These are phyloP conservation scores for Vaccinium corymbosum DNA, from an alignment of 148 eudicot genomes.

Conservation along the genomic window DNA sequence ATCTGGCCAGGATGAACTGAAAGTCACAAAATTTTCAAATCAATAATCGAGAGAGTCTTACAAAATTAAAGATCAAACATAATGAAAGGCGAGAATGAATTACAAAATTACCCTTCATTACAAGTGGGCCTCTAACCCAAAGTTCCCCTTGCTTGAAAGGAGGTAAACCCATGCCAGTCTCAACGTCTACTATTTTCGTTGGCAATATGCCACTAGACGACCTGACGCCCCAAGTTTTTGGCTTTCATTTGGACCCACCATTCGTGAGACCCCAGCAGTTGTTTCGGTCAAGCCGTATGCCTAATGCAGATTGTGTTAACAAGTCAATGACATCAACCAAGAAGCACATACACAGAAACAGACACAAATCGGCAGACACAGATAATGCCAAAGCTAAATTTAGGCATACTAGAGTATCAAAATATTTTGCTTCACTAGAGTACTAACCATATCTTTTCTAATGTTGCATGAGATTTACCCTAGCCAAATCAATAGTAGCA, in stretches of 20 bases:
- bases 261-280: background rate
- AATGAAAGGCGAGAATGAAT: background rate
- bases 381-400: background rate
- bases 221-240: background rate
- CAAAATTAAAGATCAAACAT: background rate
- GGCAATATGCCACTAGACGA: constrained; percentile 7
- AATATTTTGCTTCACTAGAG: background rate
- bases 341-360: background rate
- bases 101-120: constrained; percentile 12
- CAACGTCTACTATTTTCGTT: constrained; percentile 14
- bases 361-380: background rate
- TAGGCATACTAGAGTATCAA: background rate
- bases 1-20: background rate
- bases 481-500: background rate
- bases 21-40: background rate
- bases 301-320: constrained; percentile 8
- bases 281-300: constrained; percentile 28
- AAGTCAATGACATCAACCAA: background rate
- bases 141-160: constrained; percentile 19
- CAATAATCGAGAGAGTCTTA: background rate
- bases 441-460: background rate
- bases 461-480: background rate
- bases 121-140: constrained; percentile 11
- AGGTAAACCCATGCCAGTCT: constrained; percentile 2
- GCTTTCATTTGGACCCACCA: constrained; percentile 1